These are phyloP conservation scores for Cryptosporidium ryanae DNA, from an alignment of 169 alveolate genomes.

Conservation along the genomic window DNA sequence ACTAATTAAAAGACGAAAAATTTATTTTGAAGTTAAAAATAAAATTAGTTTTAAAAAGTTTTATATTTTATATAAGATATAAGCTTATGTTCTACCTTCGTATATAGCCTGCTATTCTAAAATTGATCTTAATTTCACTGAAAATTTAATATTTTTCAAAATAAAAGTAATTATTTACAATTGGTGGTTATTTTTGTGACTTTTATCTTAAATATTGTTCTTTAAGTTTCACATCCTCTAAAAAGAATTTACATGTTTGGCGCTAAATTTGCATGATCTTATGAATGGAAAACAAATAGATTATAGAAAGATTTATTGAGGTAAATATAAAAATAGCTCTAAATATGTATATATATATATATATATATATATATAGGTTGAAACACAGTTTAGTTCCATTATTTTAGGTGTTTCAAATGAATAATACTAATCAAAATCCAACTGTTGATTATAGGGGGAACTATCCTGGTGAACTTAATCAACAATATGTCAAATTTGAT, in stretches of 20 bases:
- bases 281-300: neutral
- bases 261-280: conserved; percentile 67
- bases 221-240: neutral
- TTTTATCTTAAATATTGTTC: too few relatives aligned
- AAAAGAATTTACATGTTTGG: neutral
- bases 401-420: neutral
- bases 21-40: neutral
- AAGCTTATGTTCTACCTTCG: too few relatives aligned
- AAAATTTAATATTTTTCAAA: too few relatives aligned
- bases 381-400: neutral
- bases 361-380: neutral
- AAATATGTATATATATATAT: neutral
- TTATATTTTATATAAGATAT: too few relatives aligned
- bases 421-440: conserved; percentile 26
- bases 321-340: neutral
- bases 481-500: neutral
- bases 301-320: neutral
- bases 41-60: too few relatives aligned
- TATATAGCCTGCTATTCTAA: too few relatives aligned
- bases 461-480: conserved; percentile 44
- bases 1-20: neutral
- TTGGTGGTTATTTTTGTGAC: too few relatives aligned
- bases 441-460: conserved; percentile 44
- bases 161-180: too few relatives aligned
- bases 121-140: too few relatives aligned